Base-by-base conservation (phyloP, 176 grass and related monocot species). In the Lolium multiflorum region DNA sequence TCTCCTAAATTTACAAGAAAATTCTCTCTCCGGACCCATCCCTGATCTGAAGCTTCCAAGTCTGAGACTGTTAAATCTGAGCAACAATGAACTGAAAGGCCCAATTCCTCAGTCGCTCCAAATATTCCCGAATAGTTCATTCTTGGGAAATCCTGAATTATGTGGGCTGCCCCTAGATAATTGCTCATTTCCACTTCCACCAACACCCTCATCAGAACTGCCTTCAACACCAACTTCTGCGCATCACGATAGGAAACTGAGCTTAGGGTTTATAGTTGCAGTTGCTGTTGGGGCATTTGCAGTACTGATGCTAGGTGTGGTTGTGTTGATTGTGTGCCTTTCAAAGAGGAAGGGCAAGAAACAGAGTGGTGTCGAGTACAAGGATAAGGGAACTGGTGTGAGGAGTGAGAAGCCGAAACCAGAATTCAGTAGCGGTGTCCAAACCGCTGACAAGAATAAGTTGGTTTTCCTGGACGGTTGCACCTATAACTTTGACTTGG, bases 401-500 rank as follows among this genome's bases (percentile, higher is more conserved):
- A 74, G 74, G 77, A 93, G 83, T 39, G 91, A 93, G 85, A 98
- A 98, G 66, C 88, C 88, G 0, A 99, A 96, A 83, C 87, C 82
- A n/a, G 88, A 96, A 79, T 92, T 89, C 74, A 94, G 89, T 82
- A 99, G 94, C 14, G 94, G 97, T 17, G 84, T 90, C 85, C 97
- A 99, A 79, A 88, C 86, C 71, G 58, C 92, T 46, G 90, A 92
- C 68, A 94, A 93, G 91, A 99, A 94, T 78, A 99, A 99, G 79
- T 82, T 99, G 55, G 84, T 93, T 63, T 99, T 96, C 90, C 91
- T 99, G 63, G 92, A 96, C 35, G 94, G 94, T 46, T 99, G 94
- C 74, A 81, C 87, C 35, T 96, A 99, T 82, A 94, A 89, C 87
- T 99, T 99, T 88, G 94, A 99, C 82, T 86, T 99, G 81, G 97